Percentiles rank a stretch among this genome's conserved stretches.
These are phyloP conservation scores for Usnea hakonensis DNA, from an alignment of 495 filamentous ascomycete genomes.

Conservation along the genomic window DNA sequence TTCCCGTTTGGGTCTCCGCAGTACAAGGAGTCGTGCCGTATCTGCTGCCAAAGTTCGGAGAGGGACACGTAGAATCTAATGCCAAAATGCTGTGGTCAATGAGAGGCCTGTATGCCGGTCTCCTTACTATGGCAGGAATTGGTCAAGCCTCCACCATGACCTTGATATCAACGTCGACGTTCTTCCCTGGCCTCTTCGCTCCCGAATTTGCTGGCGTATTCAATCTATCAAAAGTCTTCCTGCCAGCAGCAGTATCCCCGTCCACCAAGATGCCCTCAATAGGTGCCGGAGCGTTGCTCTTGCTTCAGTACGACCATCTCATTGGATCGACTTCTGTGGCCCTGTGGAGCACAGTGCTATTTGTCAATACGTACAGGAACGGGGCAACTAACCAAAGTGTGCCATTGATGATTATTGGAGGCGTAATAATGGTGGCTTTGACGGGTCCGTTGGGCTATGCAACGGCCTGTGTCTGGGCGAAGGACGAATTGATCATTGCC, in stretches of 20 bases:
- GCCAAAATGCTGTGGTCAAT: conserved; percentile 33
- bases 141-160: conserved; percentile 42
- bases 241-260: conserved; percentile 38
- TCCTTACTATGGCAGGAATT: conserved; percentile 40
- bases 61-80: conserved; percentile 19
- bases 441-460: conserved; percentile 42
- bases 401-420: conserved; percentile 31
- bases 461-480: conserved; percentile 49
- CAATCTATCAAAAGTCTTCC: conserved; percentile 35
- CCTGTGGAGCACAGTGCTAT: conserved; percentile 47
- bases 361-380: conserved; percentile 32
- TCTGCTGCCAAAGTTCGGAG: conserved; percentile 27
- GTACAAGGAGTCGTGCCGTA: conserved; percentile 33
- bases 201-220: conserved; percentile 28
- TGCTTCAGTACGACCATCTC: conserved; percentile 54
- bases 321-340: conserved; percentile 44
- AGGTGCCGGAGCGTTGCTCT: conserved; percentile 42
- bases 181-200: conserved; percentile 34
- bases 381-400: conserved; percentile 29
- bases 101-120: conserved; percentile 48
- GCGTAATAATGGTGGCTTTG: conserved; percentile 35
- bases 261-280: conserved; percentile 31
- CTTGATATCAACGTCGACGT: conserved; percentile 36
- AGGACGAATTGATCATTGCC: conserved; percentile 36
- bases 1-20: conserved; percentile 39